A percentile compares a stretch with the other conserved stretches of the same genome.
phyloP scores from a whole-genome alignment of 306 rosid species.

The Luffa aegyptiaca region DNA sequence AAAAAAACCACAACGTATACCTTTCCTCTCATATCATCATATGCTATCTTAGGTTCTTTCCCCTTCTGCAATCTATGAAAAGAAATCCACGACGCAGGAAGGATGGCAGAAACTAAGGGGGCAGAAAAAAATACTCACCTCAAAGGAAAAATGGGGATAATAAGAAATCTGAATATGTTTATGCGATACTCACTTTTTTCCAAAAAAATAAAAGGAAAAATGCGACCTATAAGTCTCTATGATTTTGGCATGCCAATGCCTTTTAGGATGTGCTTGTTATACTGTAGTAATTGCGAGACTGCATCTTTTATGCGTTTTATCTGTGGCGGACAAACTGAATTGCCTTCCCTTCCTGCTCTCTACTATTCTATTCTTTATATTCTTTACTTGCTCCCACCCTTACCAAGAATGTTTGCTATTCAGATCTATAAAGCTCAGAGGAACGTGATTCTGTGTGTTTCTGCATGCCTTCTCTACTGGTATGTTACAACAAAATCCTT shows the following conservation, averaged over 20 bases:
- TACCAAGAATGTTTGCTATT: constrained; percentile 12
- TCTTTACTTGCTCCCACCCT: not conserved
- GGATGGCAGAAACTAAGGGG: not conserved
- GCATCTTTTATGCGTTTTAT: not conserved
- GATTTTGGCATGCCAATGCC: not conserved
- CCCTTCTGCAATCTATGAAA: not conserved
- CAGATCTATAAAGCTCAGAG: constrained; percentile 95
- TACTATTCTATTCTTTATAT: not conserved
- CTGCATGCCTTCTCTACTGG: constrained; percentile 85
- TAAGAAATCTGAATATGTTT: not conserved
- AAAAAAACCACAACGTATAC: not conserved
- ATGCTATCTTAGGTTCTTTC: not conserved
- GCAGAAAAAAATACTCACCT: not conserved
- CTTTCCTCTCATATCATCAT: not conserved
- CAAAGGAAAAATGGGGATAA: not conserved
- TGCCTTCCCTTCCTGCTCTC: not conserved
- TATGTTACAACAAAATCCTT: constrained; percentile 13
- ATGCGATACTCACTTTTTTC: not conserved
- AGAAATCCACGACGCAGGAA: not conserved
- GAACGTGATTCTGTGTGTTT: constrained; percentile 68
- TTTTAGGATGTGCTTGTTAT: not conserved
- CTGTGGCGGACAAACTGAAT: not conserved
- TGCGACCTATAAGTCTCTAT: not conserved
- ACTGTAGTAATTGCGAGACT: not conserved
- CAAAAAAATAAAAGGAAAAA: not conserved